A percentile compares a stretch with the other conserved stretches of the same genome.
phyloP scores from a whole-genome alignment of 2,329 filamentous ascomycete genomes.

The Fusarium drepaniforme region DNA sequence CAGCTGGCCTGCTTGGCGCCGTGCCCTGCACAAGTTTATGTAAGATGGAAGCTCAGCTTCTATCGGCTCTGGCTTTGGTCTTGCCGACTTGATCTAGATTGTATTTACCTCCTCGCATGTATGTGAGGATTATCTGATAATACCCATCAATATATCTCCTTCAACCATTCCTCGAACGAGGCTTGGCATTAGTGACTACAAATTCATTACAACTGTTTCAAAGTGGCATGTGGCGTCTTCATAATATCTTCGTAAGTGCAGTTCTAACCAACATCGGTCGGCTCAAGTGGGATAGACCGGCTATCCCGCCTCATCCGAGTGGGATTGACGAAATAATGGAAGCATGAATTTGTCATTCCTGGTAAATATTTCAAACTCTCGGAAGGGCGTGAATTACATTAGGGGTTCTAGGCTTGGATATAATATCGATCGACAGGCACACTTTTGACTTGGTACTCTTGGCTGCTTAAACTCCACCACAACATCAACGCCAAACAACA shows the following conservation, averaged over 20 bases:
- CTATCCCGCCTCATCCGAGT: constrained; percentile 21
- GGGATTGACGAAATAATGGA: constrained; percentile 11
- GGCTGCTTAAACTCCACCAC: neutral
- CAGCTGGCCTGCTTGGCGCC: constrained; percentile 62
- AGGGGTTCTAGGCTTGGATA: neutral
- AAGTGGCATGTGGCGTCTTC: neutral
- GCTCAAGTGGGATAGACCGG: neutral
- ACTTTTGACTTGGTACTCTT: neutral
- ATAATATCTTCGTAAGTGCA: neutral
- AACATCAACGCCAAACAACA: neutral
- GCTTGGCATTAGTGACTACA: neutral
- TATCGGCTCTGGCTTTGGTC: neutral
- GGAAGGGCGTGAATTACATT: neutral
- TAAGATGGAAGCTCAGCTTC: neutral
- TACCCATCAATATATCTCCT: constrained; percentile 32
- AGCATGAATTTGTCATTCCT: constrained; percentile 9
- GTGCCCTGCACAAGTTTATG: constrained; percentile 33
- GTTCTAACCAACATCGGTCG: neutral
- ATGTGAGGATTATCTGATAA: constrained; percentile 24
- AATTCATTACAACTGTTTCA: neutral
- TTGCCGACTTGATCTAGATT: neutral
- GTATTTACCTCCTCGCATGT: constrained; percentile 15
- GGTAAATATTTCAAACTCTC: neutral
- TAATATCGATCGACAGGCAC: neutral
- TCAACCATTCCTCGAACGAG: neutral